Base-by-base conservation (phyloP, 2,329 filamentous ascomycete species). In the Fusarium armeniacum region DNA sequence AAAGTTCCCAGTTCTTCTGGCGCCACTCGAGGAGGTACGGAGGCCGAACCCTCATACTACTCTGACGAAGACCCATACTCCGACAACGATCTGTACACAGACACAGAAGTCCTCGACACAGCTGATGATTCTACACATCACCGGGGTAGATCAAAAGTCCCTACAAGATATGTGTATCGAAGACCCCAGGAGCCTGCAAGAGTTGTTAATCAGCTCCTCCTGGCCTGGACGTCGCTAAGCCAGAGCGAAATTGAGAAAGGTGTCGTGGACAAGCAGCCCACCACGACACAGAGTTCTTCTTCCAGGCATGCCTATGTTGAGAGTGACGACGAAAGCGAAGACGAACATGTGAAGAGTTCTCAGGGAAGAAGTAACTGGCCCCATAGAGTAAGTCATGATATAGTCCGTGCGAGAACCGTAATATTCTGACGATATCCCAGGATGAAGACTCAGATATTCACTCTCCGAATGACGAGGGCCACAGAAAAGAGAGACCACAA, bases 221-320 rank as follows among this genome's bases (percentile, higher is more conserved):
- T 69, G 6, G 38, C 55, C 6, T 69, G 67, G 67, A 69, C 66
- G 0, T 67, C 49, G 2, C 16, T 70, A 4, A 69, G 67, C 6
- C 22, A 63, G 18, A 46, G 22, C 2, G 67, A 69, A 12, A 35
- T 69, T 4, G 57, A 67, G 16, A 50, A 53, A 12, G 40, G 53
- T 1, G 20, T 26, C 7, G 22, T 40, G 2, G 52, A 45, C 16
- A 10, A n/a, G 3, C 10, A 36, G 5, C 33, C 66, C 3, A 8
- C 13, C 3, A 3, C 7, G 2, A 32, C 20, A 6, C 20, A 32
- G 0, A 22, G 22, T 1, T 18, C 7, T 13, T 9, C 3, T 18
- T 18, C 6, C 1, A 46, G 7, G 26, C 18, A 18, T 18, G 22
- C 52, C 3, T 55, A 46, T 7, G 52, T 55, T 6, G 52, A 46